A percentile compares a stretch with the other conserved stretches of the same genome.
Conservation (phyloP, 306 rosid species). For the Vicia faba region DNA sequence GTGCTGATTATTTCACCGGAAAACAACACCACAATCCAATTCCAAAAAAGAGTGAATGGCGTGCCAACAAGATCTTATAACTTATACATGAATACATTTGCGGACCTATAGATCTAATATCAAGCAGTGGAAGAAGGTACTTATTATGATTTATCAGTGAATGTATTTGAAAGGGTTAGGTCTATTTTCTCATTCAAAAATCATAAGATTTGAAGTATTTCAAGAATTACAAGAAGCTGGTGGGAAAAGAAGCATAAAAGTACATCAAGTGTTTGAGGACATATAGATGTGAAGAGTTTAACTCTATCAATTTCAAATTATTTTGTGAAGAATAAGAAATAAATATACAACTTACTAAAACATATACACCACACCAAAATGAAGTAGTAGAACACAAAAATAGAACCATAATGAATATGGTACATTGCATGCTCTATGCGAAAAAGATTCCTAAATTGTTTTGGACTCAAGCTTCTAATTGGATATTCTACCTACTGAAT, state of each 20-base stretch:
- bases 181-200: neutral
- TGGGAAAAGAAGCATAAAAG: neutral
- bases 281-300: neutral
- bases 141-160: neutral
- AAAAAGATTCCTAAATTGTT: neutral
- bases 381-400: neutral
- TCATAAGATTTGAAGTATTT: neutral
- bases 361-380: neutral
- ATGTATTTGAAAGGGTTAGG: neutral
- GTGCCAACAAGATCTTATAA: no score
- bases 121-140: neutral
- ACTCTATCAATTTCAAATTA: neutral
- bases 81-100: no score
- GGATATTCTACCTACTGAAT: neutral
- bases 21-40: no score
- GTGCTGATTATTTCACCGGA: no score
- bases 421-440: neutral
- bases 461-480: neutral
- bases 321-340: neutral
- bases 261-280: neutral
- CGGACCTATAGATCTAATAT: no score
- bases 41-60: no score
- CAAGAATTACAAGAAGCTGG: neutral
- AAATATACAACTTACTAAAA: neutral
- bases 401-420: neutral